These are phyloP conservation scores for Abelmoschus esculentus DNA, from an alignment of 345 rosid species.

Conservation along the genomic window DNA sequence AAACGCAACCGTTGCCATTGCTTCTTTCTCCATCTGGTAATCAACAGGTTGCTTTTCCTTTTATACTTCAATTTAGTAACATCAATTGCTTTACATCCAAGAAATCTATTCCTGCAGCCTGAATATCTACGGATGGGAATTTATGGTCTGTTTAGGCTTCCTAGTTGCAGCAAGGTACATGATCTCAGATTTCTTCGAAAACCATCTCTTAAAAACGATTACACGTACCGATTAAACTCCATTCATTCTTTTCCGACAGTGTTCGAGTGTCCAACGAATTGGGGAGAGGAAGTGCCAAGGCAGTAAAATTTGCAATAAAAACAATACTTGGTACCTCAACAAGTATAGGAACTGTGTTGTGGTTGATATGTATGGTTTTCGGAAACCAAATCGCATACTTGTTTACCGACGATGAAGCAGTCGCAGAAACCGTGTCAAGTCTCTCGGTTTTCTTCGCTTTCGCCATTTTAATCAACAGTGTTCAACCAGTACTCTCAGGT, in stretches of 20 bases:
- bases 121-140: slow-evolving; percentile 44
- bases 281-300: slow-evolving; percentile 34
- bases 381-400: slow-evolving; percentile 20
- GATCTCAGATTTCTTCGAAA: background rate
- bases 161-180: slow-evolving; percentile 38
- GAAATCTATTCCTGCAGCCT: slow-evolving; percentile 20
- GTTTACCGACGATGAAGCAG: slow-evolving; percentile 26
- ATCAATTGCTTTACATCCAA: background rate
- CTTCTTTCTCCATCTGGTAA: slow-evolving; percentile 19
- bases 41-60: background rate
- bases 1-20: slow-evolving; percentile 39
- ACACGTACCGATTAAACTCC: background rate
- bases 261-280: slow-evolving; percentile 45
- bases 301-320: slow-evolving; percentile 31
- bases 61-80: background rate
- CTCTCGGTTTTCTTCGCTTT: slow-evolving; percentile 33
- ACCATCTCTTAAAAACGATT: background rate
- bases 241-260: slow-evolving; percentile 13
- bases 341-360: slow-evolving; percentile 24
- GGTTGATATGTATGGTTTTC: slow-evolving; percentile 25
- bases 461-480: slow-evolving; percentile 33
- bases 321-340: slow-evolving; percentile 18
- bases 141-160: slow-evolving; percentile 52
- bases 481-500: slow-evolving; percentile 35
- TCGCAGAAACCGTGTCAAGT: slow-evolving; percentile 22